Percentiles rank a stretch among this genome's conserved stretches.
These are phyloP conservation scores for Candida pseudocylindracea DNA, from an alignment of 1,139 yeast genomes.

Conservation along the genomic window DNA sequence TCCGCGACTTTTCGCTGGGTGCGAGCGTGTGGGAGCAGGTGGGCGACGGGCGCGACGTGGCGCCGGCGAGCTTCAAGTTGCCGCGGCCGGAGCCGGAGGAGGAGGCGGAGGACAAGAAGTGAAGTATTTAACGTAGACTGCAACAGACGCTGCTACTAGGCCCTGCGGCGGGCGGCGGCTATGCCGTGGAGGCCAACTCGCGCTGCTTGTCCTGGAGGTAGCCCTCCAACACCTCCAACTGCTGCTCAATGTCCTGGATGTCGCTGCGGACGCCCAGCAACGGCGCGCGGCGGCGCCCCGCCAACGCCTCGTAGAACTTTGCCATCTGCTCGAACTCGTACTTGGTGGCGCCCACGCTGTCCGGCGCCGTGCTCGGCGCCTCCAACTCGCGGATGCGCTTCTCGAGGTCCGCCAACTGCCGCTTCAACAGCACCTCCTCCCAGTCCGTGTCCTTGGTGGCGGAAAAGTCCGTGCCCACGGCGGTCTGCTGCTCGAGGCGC, in stretches of 20 bases:
- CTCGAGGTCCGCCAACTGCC: slow-evolving; percentile 60
- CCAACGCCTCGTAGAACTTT: slow-evolving; percentile 36
- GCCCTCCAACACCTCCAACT: slow-evolving; percentile 36
- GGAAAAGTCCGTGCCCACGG: slow-evolving; percentile 54
- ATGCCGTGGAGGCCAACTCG: slow-evolving; percentile 14
- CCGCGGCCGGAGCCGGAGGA: slow-evolving; percentile 73
- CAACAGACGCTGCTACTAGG: slow-evolving; percentile 1
- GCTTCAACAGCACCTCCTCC: slow-evolving; percentile 72
- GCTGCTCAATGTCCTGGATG: slow-evolving; percentile 39
- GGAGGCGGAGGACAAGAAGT: slow-evolving; percentile 16
- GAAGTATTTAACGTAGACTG: neutral
- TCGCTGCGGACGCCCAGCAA: slow-evolving; percentile 27
- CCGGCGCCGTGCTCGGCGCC: slow-evolving; percentile 15
- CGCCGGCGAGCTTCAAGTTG: slow-evolving; percentile 64
- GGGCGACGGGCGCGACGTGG: slow-evolving; percentile 66
- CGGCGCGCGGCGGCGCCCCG: slow-evolving; percentile 4
- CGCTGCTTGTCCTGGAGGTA: slow-evolving; percentile 26
- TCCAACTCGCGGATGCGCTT: slow-evolving; percentile 36
- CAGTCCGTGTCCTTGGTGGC: slow-evolving; percentile 58
- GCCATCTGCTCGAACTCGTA: slow-evolving; percentile 70
- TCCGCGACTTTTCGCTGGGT: slow-evolving; percentile 78
- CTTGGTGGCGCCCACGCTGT: slow-evolving; percentile 15
- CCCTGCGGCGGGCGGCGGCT: neutral
- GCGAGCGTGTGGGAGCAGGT: slow-evolving; percentile 85
- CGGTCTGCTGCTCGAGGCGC: slow-evolving; percentile 18